Base-by-base conservation (phyloP, 305 asterid genomes). In the Ilex paraguariensis region DNA sequence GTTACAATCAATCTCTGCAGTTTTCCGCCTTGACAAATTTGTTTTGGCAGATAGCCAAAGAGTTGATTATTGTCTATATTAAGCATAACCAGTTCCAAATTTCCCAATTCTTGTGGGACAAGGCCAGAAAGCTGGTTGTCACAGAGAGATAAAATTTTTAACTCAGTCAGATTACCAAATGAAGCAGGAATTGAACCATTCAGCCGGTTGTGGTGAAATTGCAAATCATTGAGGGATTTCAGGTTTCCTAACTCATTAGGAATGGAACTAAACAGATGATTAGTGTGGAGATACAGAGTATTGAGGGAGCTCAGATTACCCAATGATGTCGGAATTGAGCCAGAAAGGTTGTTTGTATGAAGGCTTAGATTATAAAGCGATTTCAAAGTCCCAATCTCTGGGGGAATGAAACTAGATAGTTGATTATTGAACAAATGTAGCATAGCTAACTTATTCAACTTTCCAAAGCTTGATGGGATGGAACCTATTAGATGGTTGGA, bases 211-310 rank as follows among this genome's bases (percentile, higher is more conserved):
- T 0, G 14, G 32, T 17, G 28, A 4, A 75, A 50, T 9, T 54
- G 15, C 32, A 70, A 59, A 2, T 44, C 28, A 13, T 28, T 11
- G 31, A 75, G 67, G 2, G 57, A 59, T 17, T 61, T 36, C 59
- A 73, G 36, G 11, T 70, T 59, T 17, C 78, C 75, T 14, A 72
- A 33, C 59, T 62, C 73, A 52, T 64, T 6, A 10, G 75, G 81
- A 53, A 72, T 76, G 2, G 46, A 14, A n/a, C 75, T 71, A 3
- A 14, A 55, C 3, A 71, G 62, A 32, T 21, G 52, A 61, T 76
- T 76, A 50, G 10, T 36, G 33, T 46, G 51, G 10, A 74, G 61
- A 3, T 45, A 13, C 21, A 73, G 39, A 17, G 6, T 4, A 36
- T 36, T 36, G 42, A 36, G 42, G 42, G 42, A 36, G 42, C 6